Evolutionary conservation across 2,329 filamentous ascomycete species (phyloP).

Genomic region (Trichophyton verrucosum): DNA sequence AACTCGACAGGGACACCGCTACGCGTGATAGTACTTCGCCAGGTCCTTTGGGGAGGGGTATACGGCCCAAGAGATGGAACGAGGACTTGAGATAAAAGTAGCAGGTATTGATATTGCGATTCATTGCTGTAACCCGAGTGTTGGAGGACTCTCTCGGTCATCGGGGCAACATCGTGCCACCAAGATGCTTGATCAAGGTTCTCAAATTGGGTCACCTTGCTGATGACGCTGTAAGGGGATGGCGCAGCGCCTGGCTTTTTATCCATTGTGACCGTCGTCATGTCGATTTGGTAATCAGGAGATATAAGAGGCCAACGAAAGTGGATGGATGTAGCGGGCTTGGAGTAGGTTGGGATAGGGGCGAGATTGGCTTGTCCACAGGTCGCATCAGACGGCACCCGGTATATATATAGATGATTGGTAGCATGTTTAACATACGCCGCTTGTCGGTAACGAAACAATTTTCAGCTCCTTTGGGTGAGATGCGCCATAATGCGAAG

Average conservation of each 20-base stretch:
- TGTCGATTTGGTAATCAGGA: background rate
- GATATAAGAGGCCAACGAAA: background rate
- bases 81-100: conserved; percentile 11
- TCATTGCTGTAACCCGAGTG: conserved; percentile 12
- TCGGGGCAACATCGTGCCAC: conserved; percentile 15
- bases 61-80: conserved; percentile 14
- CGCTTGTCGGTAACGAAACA: background rate
- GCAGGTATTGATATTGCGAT: conserved; percentile 13
- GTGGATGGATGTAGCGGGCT: background rate
- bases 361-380: background rate
- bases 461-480: background rate
- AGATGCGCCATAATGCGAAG: background rate
- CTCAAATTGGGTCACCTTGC: background rate
- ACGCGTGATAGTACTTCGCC: conserved; percentile 4
- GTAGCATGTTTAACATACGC: background rate
- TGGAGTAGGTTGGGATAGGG: background rate
- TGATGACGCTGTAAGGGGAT: background rate
- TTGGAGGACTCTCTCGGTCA: conserved; percentile 12
- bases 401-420: background rate
- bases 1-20: conserved; percentile 9
- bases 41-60: conserved; percentile 1
- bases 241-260: background rate
- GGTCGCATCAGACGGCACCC: background rate
- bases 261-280: background rate
- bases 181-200: conserved; percentile 12